Evolutionary conservation across 2,329 filamentous ascomycete genomes (phyloP), one percentile per base, ranked within the genome.

Genomic region (Aspergillus versicolor): DNA sequence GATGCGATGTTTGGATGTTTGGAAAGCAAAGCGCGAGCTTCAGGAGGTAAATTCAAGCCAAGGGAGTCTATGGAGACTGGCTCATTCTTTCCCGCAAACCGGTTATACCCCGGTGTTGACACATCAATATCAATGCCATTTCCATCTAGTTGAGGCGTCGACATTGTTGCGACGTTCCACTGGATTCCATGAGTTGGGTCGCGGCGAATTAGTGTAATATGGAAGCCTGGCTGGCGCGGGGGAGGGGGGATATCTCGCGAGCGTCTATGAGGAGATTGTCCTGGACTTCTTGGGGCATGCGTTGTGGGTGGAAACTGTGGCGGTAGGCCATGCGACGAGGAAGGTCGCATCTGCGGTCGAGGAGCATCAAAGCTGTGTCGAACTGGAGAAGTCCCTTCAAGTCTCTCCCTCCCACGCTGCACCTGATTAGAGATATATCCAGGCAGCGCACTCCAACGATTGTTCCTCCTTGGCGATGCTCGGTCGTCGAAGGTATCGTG

Each of bases 101-200:
- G 83, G 40, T 74, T 77, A 65, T 88, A 88, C 15, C 84, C 84
- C 2, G 83, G 81, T 22, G 83, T 86, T 8, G 75, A 79, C 11
- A 88, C 79, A 51, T 86, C 82, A 11, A 88, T 77, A 40, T 80
- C 78, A 54, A 81, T 76, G 2, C 70, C 56, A 37, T 69, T 66
- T 50, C 63, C 65, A 50, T 69, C 70, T 55, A 65, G 61, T 37
- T 60, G 66, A 37, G 68, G 66, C 43, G 72, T 75, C 42, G 80
- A 81, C 48, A 91, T 81, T 54, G 81, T 85, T 21, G 86, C 89
- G 12, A 92, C 82, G 67, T 92, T 92, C 88, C 88, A 91, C 70
- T 92, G 89, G 54, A 80, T 80, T 7, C 85, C 85, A 8, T 86
- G 84, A 21, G 82, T 79, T 1, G 88, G 88, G 68, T 92, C 87